Base-by-base conservation (phyloP, 2,329 filamentous ascomycete species). In the Thielaviopsis euricoi region DNA sequence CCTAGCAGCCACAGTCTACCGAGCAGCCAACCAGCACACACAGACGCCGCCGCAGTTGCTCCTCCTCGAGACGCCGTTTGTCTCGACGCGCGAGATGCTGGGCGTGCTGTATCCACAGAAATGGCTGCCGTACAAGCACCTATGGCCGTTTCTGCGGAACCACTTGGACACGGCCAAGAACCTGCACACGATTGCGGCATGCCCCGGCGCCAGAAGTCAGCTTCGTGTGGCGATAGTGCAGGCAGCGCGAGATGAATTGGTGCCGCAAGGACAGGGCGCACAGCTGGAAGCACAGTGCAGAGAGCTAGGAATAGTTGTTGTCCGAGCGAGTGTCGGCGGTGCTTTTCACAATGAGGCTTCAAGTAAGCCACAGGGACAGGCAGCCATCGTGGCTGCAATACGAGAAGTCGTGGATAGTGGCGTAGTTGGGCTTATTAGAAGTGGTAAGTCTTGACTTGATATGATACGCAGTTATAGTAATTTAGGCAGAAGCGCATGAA, bases 81-180 rank as follows among this genome's bases (percentile, higher is more conserved):
- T 83, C 0, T 86, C 81, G 50, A 78, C 87, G 58, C 75, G 78
- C 59, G 78, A 77, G 19, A 89, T 91, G 85, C 73, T 91, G 6
- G 71, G 78, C 49, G 81, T 79, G 1, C 68, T 91, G 2, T 91
- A 90, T 65, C 86, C 86, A 1, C 85, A 89, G 64, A 86, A 79
- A 63, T 90, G 86, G 85, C 71, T 90, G 6, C 87, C 87, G 0
- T 91, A 91, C 66, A 78, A 79, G 52, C 82, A 90, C 66, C 73
- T 91, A 0, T 81, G 81, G 74, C 84, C 83, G 0, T 89, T 90
- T 65, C 73, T 90, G 12, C 76, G 85, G 63, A 89, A 77, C 60
- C 76, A 79, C 48, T 69, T 82, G 40, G 76, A 82, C 62, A 80
- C 73, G 62, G 76, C 69, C 70, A 66, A 69, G 56, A 81, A 81